Percentiles rank a stretch among this genome's conserved stretches.
phyloP scores from a whole-genome alignment of 2,329 filamentous ascomycete genomes.

The Penicillium sp. region DNA sequence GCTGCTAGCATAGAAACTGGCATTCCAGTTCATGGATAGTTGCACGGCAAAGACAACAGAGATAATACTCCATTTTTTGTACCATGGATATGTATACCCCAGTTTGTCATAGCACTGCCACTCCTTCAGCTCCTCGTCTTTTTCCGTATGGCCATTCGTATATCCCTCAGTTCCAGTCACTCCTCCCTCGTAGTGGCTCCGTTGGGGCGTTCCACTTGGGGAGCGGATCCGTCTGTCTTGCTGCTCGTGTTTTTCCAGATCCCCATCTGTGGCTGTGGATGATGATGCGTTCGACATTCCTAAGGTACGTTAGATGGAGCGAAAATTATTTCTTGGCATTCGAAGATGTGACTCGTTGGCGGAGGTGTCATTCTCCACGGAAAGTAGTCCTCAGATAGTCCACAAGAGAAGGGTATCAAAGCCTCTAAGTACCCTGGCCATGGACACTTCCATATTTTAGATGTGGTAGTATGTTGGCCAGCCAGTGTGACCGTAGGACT shows the following conservation, averaged over 20 bases:
- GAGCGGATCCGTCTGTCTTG: conserved; percentile 11
- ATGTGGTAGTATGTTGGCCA: neutral
- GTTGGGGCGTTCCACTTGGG: conserved; percentile 11
- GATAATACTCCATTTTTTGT: conserved; percentile 70
- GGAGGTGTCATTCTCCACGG: neutral
- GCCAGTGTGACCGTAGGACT: neutral
- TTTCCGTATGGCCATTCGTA: conserved; percentile 12
- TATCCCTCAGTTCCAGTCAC: neutral
- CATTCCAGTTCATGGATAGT: conserved; percentile 76
- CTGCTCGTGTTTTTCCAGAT: conserved; percentile 21
- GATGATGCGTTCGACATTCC: conserved; percentile 13
- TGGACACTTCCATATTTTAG: neutral
- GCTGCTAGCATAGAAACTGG: conserved; percentile 69
- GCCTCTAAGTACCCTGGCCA: neutral
- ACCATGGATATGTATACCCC: conserved; percentile 60
- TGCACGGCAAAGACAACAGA: conserved; percentile 70
- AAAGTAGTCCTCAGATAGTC: neutral
- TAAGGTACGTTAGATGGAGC: neutral
- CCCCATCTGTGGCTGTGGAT: conserved; percentile 8
- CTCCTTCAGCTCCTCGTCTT: conserved; percentile 46
- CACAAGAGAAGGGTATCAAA: neutral
- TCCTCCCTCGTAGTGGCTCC: conserved; percentile 6
- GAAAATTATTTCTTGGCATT: neutral
- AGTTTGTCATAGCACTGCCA: conserved; percentile 65
- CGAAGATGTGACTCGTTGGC: neutral